Percentiles rank a stretch among this genome's conserved stretches.
Evolutionary conservation across 768 basidiomycete species (phyloP).

Genomic region (Tylopilus subfusipes): DNA sequence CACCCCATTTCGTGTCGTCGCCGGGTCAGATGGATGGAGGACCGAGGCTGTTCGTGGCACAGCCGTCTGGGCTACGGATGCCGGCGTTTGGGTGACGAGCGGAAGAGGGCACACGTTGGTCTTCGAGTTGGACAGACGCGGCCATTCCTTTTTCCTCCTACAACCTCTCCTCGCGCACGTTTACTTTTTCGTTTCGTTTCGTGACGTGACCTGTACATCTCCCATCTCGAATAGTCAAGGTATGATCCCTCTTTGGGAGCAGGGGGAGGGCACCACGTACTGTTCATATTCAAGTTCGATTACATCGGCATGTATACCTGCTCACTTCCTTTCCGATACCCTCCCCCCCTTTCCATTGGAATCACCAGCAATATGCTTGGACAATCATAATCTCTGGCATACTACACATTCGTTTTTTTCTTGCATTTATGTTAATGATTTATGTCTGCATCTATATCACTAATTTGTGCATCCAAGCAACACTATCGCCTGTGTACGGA

Average conservation of each 20-base stretch:
- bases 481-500: too few relatives aligned
- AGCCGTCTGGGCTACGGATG: slow-evolving; percentile 26
- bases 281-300: not conserved
- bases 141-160: not conserved
- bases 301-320: not conserved
- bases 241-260: not conserved
- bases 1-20: slow-evolving; percentile 23
- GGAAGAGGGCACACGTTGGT: not conserved
- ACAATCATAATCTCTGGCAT: too few relatives aligned
- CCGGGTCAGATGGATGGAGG: slow-evolving; percentile 14
- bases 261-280: not conserved
- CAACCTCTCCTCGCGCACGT: not conserved
- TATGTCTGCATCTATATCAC: not conserved
- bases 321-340: not conserved
- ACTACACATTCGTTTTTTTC: not conserved
- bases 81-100: slow-evolving; percentile 24
- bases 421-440: not conserved
- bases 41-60: slow-evolving; percentile 23
- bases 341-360: not conserved
- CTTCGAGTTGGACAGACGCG: not conserved
- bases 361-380: not conserved
- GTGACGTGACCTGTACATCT: not conserved
- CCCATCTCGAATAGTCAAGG: too few relatives aligned
- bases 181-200: not conserved
- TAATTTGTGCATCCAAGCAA: not conserved